These are phyloP conservation scores for Calycina marina DNA, from an alignment of 2,329 filamentous ascomycete genomes.

Conservation along the genomic window DNA sequence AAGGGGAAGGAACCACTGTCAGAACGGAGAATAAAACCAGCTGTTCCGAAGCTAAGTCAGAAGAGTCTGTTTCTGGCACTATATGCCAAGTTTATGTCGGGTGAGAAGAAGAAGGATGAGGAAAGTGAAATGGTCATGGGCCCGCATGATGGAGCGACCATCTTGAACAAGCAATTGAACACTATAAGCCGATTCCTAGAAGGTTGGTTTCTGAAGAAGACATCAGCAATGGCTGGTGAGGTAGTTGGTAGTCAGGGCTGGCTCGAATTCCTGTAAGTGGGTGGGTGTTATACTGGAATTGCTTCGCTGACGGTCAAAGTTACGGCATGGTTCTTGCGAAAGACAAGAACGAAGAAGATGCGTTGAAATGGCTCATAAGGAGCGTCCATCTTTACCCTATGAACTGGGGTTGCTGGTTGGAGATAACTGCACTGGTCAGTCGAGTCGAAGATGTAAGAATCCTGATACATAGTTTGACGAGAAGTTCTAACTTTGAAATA, in stretches of 20 bases:
- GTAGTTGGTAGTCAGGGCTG: slow-evolving; percentile 66
- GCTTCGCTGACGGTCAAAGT: slow-evolving; percentile 23
- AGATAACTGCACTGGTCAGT: slow-evolving; percentile 68
- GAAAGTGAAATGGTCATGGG: slow-evolving; percentile 96
- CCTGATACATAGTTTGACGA: neutral
- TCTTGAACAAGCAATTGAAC: slow-evolving; percentile 72
- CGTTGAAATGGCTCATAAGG: slow-evolving; percentile 72
- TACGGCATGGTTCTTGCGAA: slow-evolving; percentile 86
- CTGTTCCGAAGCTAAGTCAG: slow-evolving; percentile 55
- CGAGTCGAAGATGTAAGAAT: slow-evolving; percentile 64
- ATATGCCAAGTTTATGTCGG: slow-evolving; percentile 84
- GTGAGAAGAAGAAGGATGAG: slow-evolving; percentile 92
- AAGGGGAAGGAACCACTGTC: slow-evolving; percentile 2
- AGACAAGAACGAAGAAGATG: slow-evolving; percentile 76
- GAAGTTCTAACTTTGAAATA: slow-evolving; percentile 26
- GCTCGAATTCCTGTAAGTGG: slow-evolving; percentile 62
- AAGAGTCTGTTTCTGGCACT: slow-evolving; percentile 84
- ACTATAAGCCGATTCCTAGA: slow-evolving; percentile 63
- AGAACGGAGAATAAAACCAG: slow-evolving; percentile 4
- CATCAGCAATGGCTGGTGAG: slow-evolving; percentile 39
- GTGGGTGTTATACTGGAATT: neutral
- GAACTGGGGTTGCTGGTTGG: slow-evolving; percentile 96
- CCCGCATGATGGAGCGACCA: slow-evolving; percentile 73
- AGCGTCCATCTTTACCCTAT: slow-evolving; percentile 84
- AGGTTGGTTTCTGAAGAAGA: slow-evolving; percentile 61